Conservation (phyloP, 257 asterid genomes). For the Gentiana dahurica region DNA sequence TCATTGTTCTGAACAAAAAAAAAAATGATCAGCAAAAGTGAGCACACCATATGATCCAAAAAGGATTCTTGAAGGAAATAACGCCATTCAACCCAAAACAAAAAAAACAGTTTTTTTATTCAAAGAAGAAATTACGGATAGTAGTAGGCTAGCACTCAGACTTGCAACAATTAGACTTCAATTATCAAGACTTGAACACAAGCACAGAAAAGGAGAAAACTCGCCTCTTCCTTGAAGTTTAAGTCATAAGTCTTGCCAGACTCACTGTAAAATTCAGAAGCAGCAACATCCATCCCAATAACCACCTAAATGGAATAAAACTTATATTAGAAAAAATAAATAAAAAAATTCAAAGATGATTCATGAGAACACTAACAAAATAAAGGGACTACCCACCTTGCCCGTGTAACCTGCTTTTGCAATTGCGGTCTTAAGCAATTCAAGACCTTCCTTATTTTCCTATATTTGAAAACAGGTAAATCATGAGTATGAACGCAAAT, state of each 20-base stretch:
- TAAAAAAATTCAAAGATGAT: neutral
- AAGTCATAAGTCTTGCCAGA: slow-evolving; percentile 64
- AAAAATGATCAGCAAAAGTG: neutral
- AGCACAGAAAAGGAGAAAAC: neutral
- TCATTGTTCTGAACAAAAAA: slow-evolving; percentile 46
- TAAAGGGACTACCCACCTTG: slow-evolving; percentile 30
- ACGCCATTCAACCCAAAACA: neutral
- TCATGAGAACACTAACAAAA: neutral
- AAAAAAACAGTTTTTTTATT: neutral
- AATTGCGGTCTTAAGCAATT: slow-evolving; percentile 86
- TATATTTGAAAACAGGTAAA: slow-evolving; percentile 3
- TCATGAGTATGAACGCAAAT: slow-evolving; percentile 7
- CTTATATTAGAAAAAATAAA: neutral
- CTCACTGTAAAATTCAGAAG: slow-evolving; percentile 67
- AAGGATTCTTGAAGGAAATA: neutral
- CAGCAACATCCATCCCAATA: slow-evolving; percentile 97
- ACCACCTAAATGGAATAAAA: slow-evolving; percentile 41
- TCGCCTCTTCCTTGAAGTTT: slow-evolving; percentile 95
- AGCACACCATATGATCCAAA: neutral
- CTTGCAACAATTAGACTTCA: neutral
- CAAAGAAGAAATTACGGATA: neutral
- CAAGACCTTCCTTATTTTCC: slow-evolving; percentile 99
- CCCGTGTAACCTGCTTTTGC: slow-evolving; percentile 83
- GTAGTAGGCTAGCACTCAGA: neutral
- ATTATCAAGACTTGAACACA: neutral